These are phyloP conservation scores for Lycium barbarum DNA, from an alignment of 257 asterid genomes.

Conservation along the genomic window DNA sequence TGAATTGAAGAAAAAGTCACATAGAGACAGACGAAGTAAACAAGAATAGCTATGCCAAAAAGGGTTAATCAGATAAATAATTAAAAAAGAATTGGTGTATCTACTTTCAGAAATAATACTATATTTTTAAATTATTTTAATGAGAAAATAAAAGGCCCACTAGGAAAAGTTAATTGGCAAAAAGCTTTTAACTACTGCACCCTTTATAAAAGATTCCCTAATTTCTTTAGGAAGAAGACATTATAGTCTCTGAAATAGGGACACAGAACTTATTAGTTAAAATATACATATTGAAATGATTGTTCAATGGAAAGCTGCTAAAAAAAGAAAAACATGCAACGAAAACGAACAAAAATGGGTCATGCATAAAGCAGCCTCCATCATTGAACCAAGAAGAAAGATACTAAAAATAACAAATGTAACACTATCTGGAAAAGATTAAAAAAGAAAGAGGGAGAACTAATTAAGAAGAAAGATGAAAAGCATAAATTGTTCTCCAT, in stretches of 20 bases:
- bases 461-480: neutral
- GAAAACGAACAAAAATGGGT: neutral
- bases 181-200: neutral
- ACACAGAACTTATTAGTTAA: conserved; percentile 23
- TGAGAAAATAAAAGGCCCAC: conserved; percentile 22
- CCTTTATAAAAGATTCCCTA: conserved; percentile 14
- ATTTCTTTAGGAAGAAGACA: conserved; percentile 2
- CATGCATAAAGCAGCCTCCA: conserved; percentile 24
- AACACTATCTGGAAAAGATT: neutral
- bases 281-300: conserved; percentile 20
- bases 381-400: neutral
- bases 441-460: neutral
- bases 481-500: neutral
- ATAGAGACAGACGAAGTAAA: neutral
- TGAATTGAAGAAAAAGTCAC: no score
- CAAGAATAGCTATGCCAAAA: neutral
- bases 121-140: neutral
- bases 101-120: neutral
- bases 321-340: conserved; percentile 3
- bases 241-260: conserved; percentile 9
- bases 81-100: neutral
- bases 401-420: neutral
- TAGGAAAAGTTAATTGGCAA: neutral
- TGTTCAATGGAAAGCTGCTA: conserved; percentile 21
- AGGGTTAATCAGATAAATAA: neutral